Base-by-base conservation (phyloP, 179 eudicot genomes). In the Heliamphora pulchella region DNA sequence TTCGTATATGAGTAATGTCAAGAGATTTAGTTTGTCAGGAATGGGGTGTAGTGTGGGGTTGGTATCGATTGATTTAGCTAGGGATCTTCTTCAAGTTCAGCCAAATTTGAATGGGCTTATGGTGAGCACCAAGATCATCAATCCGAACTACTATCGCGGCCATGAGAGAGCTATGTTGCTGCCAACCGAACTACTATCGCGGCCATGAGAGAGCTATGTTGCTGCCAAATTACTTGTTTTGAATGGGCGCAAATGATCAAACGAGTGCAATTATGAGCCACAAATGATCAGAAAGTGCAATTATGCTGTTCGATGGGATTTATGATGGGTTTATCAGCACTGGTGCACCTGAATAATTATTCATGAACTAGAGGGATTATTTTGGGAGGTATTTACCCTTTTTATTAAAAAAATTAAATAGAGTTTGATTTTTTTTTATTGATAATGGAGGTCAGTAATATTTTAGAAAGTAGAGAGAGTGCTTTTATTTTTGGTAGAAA, bases 21-120 rank as follows among this genome's bases (percentile, higher is more conserved):
- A 61, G 81, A 92, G 91, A 84, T 92, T 79, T 43, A 93, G 89
- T 54, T 74, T 93, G 13, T 86, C 93, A 2, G 97, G 96, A 1
- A 93, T 93, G 96, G 97, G 97, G 4, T 92, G 97, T 70, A 88
- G 93, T 64, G 87, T 89, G 2, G 92, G 90, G n/a, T 80, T 92
- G 0, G 87, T 93, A 2, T 87, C 97, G 0, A 80, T 92, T 0
- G 93, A 90, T 73, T 78, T 93, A 5, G 97, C 97, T 0, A 59
- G 92, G 5, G 90, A 90, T 55, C 75, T 93, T n/a, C 89, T 93
- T 46, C 93, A 90, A 83, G 87, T 85, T 64, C 87, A 85, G n/a
- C 94, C 96, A 0, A 88, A 88, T 47, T 88, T 94, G 2, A 44
- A 86, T 20, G 97, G 94, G 0, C n/a, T 93, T 10, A 90, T 93